phyloP scores from a whole-genome alignment of 148 eudicot genomes.

The Vaccinium vitisidaea region DNA sequence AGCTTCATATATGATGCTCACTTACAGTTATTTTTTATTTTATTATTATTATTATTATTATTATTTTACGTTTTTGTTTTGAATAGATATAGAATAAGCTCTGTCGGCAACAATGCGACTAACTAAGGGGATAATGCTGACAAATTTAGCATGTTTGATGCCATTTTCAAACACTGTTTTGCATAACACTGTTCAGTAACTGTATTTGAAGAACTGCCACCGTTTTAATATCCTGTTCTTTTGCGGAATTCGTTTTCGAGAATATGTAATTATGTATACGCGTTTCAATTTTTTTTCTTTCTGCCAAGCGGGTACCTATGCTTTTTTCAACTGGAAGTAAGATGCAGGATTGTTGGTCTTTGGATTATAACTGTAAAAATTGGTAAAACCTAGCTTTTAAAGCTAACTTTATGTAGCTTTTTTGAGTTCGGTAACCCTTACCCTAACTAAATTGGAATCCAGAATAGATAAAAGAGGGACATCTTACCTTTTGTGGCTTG shows the following conservation, averaged over 20 bases:
- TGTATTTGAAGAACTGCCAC: neutral
- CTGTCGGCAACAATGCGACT: neutral
- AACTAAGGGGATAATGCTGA: neutral
- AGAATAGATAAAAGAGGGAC: neutral
- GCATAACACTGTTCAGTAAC: neutral
- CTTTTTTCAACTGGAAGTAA: neutral
- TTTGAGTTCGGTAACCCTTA: neutral
- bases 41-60: too few relatives aligned
- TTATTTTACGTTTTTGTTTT: too few relatives aligned
- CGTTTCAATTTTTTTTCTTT: neutral
- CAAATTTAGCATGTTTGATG: neutral
- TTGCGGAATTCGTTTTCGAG: neutral
- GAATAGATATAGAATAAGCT: neutral
- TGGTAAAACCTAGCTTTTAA: neutral
- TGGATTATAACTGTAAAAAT: neutral
- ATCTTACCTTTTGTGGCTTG: neutral
- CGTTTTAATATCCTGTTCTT: neutral
- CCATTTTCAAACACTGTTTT: neutral
- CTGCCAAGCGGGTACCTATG: neutral
- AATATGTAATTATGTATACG: neutral
- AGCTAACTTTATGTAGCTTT: neutral
- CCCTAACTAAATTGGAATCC: neutral
- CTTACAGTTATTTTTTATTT: neutral
- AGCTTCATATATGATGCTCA: neutral
- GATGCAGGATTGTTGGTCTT: neutral